phyloP scores from a whole-genome alignment of 352 stramenopile species.

The Globisporangium splendens region DNA sequence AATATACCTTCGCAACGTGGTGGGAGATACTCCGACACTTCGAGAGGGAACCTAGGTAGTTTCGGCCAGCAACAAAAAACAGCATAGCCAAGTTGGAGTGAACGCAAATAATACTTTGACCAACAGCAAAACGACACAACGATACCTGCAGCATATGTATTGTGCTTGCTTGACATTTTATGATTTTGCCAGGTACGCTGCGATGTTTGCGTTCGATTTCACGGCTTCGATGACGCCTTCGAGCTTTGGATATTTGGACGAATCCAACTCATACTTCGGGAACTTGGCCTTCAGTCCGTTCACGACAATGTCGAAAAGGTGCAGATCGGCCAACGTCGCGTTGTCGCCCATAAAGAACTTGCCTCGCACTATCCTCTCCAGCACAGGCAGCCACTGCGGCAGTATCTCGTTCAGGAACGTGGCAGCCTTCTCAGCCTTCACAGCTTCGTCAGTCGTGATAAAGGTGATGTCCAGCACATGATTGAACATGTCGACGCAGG shows the following conservation, averaged over 20 bases:
- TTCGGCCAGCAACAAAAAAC: no score
- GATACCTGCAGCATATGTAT: no score
- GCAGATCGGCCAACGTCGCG: constrained; percentile 33
- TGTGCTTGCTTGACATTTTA: no score
- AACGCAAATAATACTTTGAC: no score
- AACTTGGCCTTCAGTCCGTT: constrained; percentile 32
- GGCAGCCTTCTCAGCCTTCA: neutral
- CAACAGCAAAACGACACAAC: no score
- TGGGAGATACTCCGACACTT: constrained; percentile 8
- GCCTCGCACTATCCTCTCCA: constrained; percentile 42
- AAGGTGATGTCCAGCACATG: constrained; percentile 35
- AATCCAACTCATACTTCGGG: constrained; percentile 20
- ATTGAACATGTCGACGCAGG: constrained; percentile 32
- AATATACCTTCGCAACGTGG: neutral
- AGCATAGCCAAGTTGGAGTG: no score
- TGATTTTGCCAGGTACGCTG: constrained; percentile 17
- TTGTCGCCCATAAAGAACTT: constrained; percentile 52
- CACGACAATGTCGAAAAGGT: constrained; percentile 31
- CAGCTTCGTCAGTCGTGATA: constrained; percentile 26
- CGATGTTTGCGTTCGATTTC: constrained; percentile 19
- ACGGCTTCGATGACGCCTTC: constrained; percentile 15
- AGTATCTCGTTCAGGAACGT: neutral
- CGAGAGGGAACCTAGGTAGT: no score
- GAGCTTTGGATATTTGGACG: constrained; percentile 23
- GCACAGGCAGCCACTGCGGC: constrained; percentile 11